Percentiles rank a stretch among this genome's conserved stretches.
Conservation (phyloP, 2,329 filamentous ascomycete species). For the Ophiocordyceps polyrhachis-furcata region DNA sequence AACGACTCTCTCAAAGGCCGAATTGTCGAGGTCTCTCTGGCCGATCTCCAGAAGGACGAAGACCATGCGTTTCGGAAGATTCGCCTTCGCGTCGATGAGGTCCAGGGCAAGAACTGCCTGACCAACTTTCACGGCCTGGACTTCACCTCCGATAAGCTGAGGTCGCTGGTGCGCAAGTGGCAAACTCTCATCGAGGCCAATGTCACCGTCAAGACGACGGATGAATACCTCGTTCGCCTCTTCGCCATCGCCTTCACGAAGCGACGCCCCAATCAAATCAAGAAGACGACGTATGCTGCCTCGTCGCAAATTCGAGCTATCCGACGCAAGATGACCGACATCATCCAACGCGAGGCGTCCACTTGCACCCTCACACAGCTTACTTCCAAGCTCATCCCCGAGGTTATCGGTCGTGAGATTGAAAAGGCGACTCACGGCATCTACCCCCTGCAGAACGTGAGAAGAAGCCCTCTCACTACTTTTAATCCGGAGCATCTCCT, state of each 20-base stretch:
- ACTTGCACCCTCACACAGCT: slow-evolving; percentile 92
- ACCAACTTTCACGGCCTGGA: slow-evolving; percentile 99
- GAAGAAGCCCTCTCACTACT: too few species aligned
- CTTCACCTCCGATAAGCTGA: slow-evolving; percentile 99
- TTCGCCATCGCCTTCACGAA: slow-evolving; percentile 99
- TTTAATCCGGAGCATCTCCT: too few species aligned
- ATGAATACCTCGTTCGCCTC: slow-evolving; percentile 97
- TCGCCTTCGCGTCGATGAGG: slow-evolving; percentile 95
- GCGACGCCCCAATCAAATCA: slow-evolving; percentile 97
- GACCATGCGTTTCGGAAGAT: slow-evolving; percentile 99
- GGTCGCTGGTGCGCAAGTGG: slow-evolving; percentile 98
- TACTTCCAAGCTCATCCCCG: slow-evolving; percentile 95
- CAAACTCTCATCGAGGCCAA: slow-evolving; percentile 99
- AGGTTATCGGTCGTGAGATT: slow-evolving; percentile 98
- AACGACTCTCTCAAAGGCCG: slow-evolving; percentile 98
- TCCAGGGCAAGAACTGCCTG: slow-evolving; percentile 99
- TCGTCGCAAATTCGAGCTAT: slow-evolving; percentile 96
- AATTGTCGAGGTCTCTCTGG: slow-evolving; percentile 96
- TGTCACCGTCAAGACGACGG: slow-evolving; percentile 98
- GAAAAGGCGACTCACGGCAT: slow-evolving; percentile 99
- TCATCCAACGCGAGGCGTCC: slow-evolving; percentile 90
- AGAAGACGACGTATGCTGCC: slow-evolving; percentile 98
- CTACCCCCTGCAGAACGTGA: slow-evolving; percentile 97
- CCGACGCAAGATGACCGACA: slow-evolving; percentile 99
- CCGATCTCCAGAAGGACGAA: slow-evolving; percentile 99